A percentile compares a stretch with the other conserved stretches of the same genome.
Conservation (phyloP, 73 alveolate genomes). For the Paramecium octaurelia region DNA sequence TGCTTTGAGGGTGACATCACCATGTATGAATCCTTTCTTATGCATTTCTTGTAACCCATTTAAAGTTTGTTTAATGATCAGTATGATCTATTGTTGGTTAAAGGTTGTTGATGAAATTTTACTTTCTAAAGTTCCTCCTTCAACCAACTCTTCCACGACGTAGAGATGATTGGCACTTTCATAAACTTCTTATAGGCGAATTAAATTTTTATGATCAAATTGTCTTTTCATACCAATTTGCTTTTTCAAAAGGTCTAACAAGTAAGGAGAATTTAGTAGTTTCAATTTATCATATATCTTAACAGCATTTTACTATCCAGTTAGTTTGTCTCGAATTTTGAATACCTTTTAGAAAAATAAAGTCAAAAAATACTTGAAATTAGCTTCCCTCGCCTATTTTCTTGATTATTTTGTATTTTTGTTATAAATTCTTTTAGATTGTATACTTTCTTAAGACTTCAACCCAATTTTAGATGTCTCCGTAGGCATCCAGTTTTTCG, state of each 20-base stretch:
- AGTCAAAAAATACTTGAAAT: not conserved
- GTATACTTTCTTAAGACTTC: not conserved
- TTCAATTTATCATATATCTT: not conserved
- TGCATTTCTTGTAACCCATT: not conserved
- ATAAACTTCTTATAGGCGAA: constrained; percentile 60
- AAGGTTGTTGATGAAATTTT: not conserved
- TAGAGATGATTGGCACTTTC: constrained; percentile 64
- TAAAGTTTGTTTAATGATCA: not conserved
- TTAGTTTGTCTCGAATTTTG: not conserved
- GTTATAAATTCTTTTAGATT: not conserved
- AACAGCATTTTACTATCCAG: not conserved
- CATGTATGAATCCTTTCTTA: not conserved
- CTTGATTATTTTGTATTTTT: constrained; percentile 56
- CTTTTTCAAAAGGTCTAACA: not conserved
- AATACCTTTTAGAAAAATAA: not conserved
- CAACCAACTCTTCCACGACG: constrained; percentile 68
- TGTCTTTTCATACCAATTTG: constrained; percentile 50
- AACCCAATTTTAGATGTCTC: not conserved
- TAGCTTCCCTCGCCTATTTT: constrained; percentile 59
- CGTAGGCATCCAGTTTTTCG: not conserved
- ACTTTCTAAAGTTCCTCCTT: constrained; percentile 69
- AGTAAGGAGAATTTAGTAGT: not conserved
- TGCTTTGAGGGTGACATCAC: not conserved
- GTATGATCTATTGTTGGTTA: not conserved
- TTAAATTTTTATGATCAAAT: constrained; percentile 66